Evolutionary conservation across 805 yeast genomes (phyloP).

Genomic region (Maudiozyma bulderi): DNA sequence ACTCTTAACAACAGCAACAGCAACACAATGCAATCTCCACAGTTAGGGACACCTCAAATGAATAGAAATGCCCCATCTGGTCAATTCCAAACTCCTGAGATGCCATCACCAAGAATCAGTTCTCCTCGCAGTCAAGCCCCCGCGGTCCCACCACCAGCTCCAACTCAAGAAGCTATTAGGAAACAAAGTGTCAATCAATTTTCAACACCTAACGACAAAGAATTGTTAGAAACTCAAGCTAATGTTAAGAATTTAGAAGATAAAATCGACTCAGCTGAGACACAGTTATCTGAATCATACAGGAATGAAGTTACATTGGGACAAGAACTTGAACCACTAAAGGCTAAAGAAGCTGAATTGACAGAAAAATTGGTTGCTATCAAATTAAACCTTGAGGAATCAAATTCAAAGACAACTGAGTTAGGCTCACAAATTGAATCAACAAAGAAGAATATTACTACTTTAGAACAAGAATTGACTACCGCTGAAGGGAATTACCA

Average conservation of each 20-base stretch:
- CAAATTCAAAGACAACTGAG: background rate
- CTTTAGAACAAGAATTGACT: constrained; percentile 60
- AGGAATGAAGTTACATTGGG: constrained; percentile 55
- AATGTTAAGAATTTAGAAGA: constrained; percentile 36
- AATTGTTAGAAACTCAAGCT: constrained; percentile 1
- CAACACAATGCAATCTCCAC: background rate
- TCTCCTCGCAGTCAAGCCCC: background rate
- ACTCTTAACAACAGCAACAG: background rate
- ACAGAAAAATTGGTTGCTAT: constrained; percentile 3
- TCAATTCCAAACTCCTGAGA: background rate
- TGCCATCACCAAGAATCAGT: background rate
- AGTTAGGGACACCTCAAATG: constrained; percentile 3
- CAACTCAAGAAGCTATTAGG: background rate
- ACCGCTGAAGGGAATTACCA: constrained; percentile 72
- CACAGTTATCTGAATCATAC: constrained; percentile 62
- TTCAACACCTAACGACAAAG: background rate
- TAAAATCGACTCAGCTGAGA: constrained; percentile 61
- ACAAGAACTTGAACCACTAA: constrained; percentile 30
- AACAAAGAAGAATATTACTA: constrained; percentile 29
- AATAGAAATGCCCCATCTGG: background rate
- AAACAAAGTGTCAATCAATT: background rate
- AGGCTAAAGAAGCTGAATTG: constrained; percentile 2
- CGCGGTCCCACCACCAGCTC: background rate
- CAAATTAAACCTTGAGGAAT: constrained; percentile 1
- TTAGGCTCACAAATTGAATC: constrained; percentile 2